Evolutionary conservation across 1,284 basidiomycete species (phyloP).

Genomic region (Marasmius tenuissimus): DNA sequence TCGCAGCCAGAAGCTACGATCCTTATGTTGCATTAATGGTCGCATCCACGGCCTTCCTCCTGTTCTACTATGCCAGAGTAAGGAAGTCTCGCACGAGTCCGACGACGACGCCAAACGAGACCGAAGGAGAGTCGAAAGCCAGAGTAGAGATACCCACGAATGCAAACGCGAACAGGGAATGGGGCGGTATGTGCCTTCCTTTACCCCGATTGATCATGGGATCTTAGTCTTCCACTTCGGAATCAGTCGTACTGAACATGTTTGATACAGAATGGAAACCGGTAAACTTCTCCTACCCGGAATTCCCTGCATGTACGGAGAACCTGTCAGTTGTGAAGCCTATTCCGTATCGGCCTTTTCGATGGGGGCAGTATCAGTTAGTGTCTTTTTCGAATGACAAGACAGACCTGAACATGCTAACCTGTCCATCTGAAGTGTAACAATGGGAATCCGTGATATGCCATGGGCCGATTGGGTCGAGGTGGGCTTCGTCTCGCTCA

Average conservation of each 20-base stretch:
- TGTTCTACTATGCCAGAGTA: not conserved
- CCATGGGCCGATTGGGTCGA: constrained; percentile 71
- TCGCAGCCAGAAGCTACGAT: too few species aligned
- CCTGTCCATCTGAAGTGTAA: constrained; percentile 43
- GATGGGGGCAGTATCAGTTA: constrained; percentile 63
- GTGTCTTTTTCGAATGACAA: constrained; percentile 21
- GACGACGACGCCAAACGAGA: too few species aligned
- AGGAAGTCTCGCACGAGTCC: not conserved
- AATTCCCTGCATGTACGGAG: constrained; percentile 38
- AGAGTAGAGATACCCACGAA: not conserved
- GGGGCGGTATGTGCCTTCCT: constrained; percentile 5
- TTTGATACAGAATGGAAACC: constrained; percentile 45
- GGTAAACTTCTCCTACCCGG: constrained; percentile 51
- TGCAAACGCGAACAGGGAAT: constrained; percentile 5
- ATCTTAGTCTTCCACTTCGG: not conserved
- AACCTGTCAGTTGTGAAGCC: constrained; percentile 47
- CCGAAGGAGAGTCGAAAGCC: not conserved
- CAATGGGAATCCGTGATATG: constrained; percentile 72
- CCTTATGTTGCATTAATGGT: not conserved
- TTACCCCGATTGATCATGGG: too few species aligned
- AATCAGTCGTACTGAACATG: not conserved
- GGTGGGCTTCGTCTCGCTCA: constrained; percentile 27
- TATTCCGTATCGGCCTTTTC: constrained; percentile 63
- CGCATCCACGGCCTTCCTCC: not conserved
- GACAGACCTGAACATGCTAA: constrained; percentile 2